phyloP scores from a whole-genome alignment of 139 green algal species.

The Tetratostichococcus sp. region DNA sequence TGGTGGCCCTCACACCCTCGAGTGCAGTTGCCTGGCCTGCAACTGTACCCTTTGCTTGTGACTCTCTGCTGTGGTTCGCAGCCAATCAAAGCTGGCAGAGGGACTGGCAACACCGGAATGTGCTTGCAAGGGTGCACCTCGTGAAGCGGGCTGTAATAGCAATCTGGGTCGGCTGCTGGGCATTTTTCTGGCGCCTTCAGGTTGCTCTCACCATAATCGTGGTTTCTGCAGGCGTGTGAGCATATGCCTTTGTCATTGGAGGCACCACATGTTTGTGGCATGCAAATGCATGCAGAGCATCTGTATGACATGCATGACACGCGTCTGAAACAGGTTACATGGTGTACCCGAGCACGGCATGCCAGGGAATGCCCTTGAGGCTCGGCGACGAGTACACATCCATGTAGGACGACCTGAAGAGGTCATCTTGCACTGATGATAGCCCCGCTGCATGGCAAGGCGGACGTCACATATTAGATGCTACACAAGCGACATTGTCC shows the following conservation, averaged over 20 bases:
- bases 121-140: slow-evolving; percentile 23
- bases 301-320: neutral
- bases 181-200: slow-evolving; percentile 13
- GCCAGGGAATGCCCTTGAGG: slow-evolving; percentile 60
- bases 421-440: slow-evolving; percentile 24
- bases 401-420: slow-evolving; percentile 42
- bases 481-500: too few species aligned
- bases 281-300: too few species aligned
- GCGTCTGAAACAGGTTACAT: neutral
- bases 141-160: slow-evolving; percentile 40
- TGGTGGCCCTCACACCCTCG: too few species aligned
- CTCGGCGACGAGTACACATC: slow-evolving; percentile 38
- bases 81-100: too few species aligned
- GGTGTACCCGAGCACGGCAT: slow-evolving; percentile 64
- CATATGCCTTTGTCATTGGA: slow-evolving; percentile 38
- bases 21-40: too few species aligned
- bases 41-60: too few species aligned
- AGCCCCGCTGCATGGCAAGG: slow-evolving; percentile 38
- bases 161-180: slow-evolving; percentile 11
- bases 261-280: neutral
- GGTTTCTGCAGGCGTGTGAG: slow-evolving; percentile 17
- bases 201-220: slow-evolving; percentile 23
- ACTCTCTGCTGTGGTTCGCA: too few species aligned
- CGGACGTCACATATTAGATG: too few species aligned
- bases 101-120: too few species aligned